These are phyloP conservation scores for Penicillium crystallinum DNA, from an alignment of 495 filamentous ascomycete species.

Conservation along the genomic window DNA sequence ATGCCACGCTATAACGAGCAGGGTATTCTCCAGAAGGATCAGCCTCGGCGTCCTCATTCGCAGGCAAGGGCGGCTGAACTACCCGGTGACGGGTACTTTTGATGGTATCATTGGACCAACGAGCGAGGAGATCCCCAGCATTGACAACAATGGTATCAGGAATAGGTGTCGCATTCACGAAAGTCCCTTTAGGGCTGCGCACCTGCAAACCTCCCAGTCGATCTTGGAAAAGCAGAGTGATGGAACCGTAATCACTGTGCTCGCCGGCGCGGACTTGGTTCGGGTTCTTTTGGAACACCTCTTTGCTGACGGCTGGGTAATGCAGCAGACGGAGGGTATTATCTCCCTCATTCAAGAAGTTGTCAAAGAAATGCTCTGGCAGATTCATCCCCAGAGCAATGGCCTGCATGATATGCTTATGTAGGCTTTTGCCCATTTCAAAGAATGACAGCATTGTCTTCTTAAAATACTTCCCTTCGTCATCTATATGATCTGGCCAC, in stretches of 20 bases:
- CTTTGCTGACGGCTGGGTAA: slow-evolving; percentile 66
- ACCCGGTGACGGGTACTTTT: slow-evolving; percentile 86
- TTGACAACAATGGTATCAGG: slow-evolving; percentile 83
- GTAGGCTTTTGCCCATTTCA: slow-evolving; percentile 63
- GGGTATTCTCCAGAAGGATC: slow-evolving; percentile 32
- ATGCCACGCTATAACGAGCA: slow-evolving; percentile 51
- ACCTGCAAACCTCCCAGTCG: slow-evolving; percentile 78
- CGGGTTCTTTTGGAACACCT: slow-evolving; percentile 65
- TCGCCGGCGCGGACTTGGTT: slow-evolving; percentile 77
- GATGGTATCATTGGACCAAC: slow-evolving; percentile 90
- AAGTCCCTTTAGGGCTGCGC: slow-evolving; percentile 66
- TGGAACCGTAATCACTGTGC: slow-evolving; percentile 84
- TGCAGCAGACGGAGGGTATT: slow-evolving; percentile 88
- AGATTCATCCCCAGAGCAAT: slow-evolving; percentile 82
- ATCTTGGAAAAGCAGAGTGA: slow-evolving; percentile 91
- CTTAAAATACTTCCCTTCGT: slow-evolving; percentile 62
- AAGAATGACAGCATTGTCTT: slow-evolving; percentile 69
- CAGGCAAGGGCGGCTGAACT: slow-evolving; percentile 63
- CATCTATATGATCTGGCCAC: slow-evolving; percentile 67
- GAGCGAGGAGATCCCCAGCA: slow-evolving; percentile 79
- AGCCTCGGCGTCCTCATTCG: slow-evolving; percentile 12
- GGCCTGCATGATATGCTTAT: slow-evolving; percentile 77
- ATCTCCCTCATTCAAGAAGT: slow-evolving; percentile 65
- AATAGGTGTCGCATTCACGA: slow-evolving; percentile 80
- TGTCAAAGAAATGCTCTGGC: slow-evolving; percentile 70